phyloP scores from a whole-genome alignment of 2,329 filamentous ascomycete species.

The Colletotrichum sidae region DNA sequence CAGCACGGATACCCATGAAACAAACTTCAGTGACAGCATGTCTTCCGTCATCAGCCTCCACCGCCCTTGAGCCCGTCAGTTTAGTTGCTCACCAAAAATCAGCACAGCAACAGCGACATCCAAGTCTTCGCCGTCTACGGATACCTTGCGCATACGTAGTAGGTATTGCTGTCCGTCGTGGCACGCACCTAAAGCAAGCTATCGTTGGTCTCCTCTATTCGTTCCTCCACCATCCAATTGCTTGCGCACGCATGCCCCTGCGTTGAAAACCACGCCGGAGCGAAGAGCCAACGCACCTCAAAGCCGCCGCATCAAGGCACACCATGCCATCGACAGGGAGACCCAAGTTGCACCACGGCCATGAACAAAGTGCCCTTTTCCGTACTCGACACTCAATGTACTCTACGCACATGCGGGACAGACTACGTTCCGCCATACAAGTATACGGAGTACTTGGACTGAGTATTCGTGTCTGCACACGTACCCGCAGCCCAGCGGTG shows the following conservation, averaged over 20 bases:
- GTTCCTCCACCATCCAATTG: constrained; percentile 18
- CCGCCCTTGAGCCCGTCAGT: neutral
- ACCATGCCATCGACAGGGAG: neutral
- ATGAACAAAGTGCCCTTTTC: neutral
- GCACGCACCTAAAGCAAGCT: constrained; percentile 28
- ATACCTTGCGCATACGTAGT: too few relatives aligned
- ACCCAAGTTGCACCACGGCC: constrained; percentile 16
- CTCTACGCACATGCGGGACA: too few relatives aligned
- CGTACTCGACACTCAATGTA: too few relatives aligned
- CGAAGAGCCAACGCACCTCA: constrained; percentile 12
- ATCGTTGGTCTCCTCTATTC: constrained; percentile 25
- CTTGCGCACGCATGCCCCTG: constrained; percentile 23
- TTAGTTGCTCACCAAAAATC: too few relatives aligned
- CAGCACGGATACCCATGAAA: constrained; percentile 32
- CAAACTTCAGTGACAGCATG: constrained; percentile 17
- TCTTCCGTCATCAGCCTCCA: constrained; percentile 22
- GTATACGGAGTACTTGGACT: neutral
- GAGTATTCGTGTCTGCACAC: neutral
- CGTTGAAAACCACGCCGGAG: constrained; percentile 17
- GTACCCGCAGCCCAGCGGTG: neutral
- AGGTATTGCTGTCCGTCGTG: too few relatives aligned
- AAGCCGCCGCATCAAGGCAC: constrained; percentile 5
- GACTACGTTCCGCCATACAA: neutral
- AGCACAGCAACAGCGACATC: too few relatives aligned
- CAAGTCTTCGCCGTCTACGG: too few relatives aligned